Evolutionary conservation across 139 green algal species (phyloP).

Genomic region (Tetradesmus lagerheimii): DNA sequence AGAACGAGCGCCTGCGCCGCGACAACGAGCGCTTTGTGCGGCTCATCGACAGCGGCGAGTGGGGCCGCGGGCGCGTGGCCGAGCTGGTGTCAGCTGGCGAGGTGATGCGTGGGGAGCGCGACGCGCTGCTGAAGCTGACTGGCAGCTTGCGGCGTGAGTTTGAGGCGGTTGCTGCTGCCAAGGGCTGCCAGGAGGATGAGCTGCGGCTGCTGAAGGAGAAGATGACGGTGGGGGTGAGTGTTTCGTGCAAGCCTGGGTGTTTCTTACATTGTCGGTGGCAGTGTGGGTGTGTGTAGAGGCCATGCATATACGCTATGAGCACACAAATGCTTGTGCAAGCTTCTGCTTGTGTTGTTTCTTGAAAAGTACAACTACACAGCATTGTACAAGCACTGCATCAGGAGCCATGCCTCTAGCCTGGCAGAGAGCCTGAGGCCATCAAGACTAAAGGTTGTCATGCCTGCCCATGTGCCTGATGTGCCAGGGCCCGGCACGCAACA

Average conservation of each 20-base stretch:
- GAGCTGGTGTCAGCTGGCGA: constrained; percentile 64
- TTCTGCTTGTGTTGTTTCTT: too few species aligned
- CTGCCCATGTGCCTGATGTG: background rate
- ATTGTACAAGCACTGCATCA: too few species aligned
- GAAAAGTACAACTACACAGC: too few species aligned
- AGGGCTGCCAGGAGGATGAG: constrained; percentile 79
- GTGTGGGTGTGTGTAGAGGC: too few species aligned
- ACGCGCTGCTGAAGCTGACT: constrained; percentile 87
- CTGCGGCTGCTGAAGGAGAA: constrained; percentile 77
- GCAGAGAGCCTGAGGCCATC: too few species aligned
- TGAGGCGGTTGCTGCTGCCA: constrained; percentile 72
- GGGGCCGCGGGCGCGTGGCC: constrained; percentile 74
- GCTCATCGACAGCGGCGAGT: constrained; percentile 93
- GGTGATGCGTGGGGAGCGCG: constrained; percentile 81
- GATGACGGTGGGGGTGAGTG: constrained; percentile 71
- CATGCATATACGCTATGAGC: too few species aligned
- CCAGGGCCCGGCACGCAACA: constrained; percentile 83
- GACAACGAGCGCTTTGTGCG: constrained; percentile 86
- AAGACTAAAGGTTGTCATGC: too few species aligned
- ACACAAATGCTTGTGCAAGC: too few species aligned
- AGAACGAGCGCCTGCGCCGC: constrained; percentile 84
- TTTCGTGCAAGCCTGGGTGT: background rate
- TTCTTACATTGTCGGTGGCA: background rate
- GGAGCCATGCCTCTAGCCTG: too few species aligned
- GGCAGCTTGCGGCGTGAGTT: constrained; percentile 76